phyloP scores from a whole-genome alignment of 108 stramenopile species.

The Chaetoceros tenuissimus region DNA sequence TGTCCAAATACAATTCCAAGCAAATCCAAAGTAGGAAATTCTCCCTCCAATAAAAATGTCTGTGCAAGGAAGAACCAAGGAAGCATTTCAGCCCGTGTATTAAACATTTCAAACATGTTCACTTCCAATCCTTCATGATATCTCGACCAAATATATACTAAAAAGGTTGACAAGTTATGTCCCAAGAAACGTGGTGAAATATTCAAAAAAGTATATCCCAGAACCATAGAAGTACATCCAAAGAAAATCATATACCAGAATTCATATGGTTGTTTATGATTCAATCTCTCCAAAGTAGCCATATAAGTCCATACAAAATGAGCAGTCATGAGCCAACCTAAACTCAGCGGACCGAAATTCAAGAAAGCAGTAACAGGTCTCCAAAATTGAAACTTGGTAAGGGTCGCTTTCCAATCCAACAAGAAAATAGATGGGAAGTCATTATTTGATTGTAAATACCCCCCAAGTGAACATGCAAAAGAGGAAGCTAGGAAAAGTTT shows the following conservation, averaged over 20 bases:
- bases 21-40: slow-evolving; percentile 85
- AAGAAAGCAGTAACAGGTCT: slow-evolving; percentile 84
- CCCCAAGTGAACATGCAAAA: slow-evolving; percentile 43
- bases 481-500: slow-evolving; percentile 79
- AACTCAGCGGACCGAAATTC: slow-evolving; percentile 81
- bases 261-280: slow-evolving; percentile 85
- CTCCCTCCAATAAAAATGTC: slow-evolving; percentile 92
- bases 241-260: slow-evolving; percentile 92
- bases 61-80: slow-evolving; percentile 85
- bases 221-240: slow-evolving; percentile 70
- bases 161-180: slow-evolving; percentile 89
- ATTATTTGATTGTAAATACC: slow-evolving; percentile 62
- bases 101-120: slow-evolving; percentile 89
- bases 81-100: slow-evolving; percentile 71
- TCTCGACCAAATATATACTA: slow-evolving; percentile 94
- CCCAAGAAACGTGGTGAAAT: slow-evolving; percentile 75
- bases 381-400: slow-evolving; percentile 74
- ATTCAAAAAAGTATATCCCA: slow-evolving; percentile 61
- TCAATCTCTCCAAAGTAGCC: slow-evolving; percentile 86
- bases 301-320: slow-evolving; percentile 97
- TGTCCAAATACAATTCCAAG: slow-evolving; percentile 95
- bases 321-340: slow-evolving; percentile 74
- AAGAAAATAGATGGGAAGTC: slow-evolving; percentile 69
- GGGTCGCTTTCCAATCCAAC: slow-evolving; percentile 65
- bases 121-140: slow-evolving; percentile 92